A percentile compares a stretch with the other conserved stretches of the same genome.
Evolutionary conservation across 345 rosid genomes (phyloP).

Genomic region (Psidium friedrichsthalianum): DNA sequence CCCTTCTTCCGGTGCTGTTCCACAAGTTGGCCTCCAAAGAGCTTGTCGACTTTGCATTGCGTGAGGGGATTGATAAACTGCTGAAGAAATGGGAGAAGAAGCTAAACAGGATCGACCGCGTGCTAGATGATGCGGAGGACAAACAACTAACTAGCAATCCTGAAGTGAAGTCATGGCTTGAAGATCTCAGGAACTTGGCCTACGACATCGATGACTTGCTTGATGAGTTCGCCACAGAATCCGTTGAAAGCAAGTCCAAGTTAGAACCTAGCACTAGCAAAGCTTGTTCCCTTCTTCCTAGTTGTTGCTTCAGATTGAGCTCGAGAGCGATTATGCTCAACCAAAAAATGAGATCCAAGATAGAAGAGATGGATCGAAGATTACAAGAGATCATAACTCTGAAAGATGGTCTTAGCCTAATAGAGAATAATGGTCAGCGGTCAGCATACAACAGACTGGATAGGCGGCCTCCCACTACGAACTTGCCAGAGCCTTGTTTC

Average conservation of each 20-base stretch:
- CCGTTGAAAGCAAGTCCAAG: background rate
- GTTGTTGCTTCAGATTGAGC: background rate
- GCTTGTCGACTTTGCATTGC: background rate
- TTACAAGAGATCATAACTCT: background rate
- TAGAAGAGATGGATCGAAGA: fast-evolving
- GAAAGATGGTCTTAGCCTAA: background rate
- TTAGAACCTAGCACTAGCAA: background rate
- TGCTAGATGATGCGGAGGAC: background rate
- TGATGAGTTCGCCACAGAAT: background rate
- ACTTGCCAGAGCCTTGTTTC: fast-evolving
- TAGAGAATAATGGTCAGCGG: background rate
- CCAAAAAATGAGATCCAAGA: background rate
- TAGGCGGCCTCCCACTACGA: background rate
- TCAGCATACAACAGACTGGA: fast-evolving
- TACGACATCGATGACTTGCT: background rate
- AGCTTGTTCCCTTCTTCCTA: background rate
- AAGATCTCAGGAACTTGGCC: background rate
- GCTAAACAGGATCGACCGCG: background rate
- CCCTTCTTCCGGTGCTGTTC: background rate
- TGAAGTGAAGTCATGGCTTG: background rate
- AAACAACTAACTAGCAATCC: background rate
- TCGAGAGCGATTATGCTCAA: fast-evolving
- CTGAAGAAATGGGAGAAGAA: background rate
- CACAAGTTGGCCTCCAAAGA: background rate
- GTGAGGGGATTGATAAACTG: background rate